Evolutionary conservation across 768 basidiomycete genomes (phyloP), one percentile per base, ranked within the genome.

Genomic region (Mycena pura): DNA sequence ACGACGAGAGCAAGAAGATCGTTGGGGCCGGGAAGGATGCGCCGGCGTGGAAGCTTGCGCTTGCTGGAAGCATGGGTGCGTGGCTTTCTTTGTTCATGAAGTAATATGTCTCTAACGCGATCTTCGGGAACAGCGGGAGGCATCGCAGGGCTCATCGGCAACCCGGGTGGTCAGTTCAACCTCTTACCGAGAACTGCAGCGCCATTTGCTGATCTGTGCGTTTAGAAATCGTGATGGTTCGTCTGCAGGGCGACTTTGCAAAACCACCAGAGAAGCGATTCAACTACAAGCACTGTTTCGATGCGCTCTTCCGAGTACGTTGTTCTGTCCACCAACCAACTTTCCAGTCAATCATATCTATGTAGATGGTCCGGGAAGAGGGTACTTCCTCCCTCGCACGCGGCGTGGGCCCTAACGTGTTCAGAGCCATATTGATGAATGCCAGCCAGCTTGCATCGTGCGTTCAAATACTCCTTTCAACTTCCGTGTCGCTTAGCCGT

Each of bases 401-500:
- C 28, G 95, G 95, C 22, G 81, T 91, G 5, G 87, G 83, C 3
- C 95, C 95, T 0, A 96, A 96, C 67, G 87, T 94, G 6, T 89
- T 95, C 72, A 85, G 94, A 72, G 90, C 93, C 1, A 70, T 95
- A 14, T 74, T 96, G 63, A 95, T 95, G 93, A 96, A 95, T 73
- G 92, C 92, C 47, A 91, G 89, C 77, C 94, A 96, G 73, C 86
- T 96, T 24, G 94, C 93, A 1, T 93, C 93, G 87, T 93, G 72
- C 72, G 91, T 80, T 5, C 19, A 13, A 39, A 31, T 28, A 28
- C 34, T 17, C 43, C 29, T 32, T 22, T 45, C 17, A 19, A 39
- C 64, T 28, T 22, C 19, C 14, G 47, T 32, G 45, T 27, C 22
- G 13, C 47, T 27, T 11, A 56, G 49, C 53, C 41, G 32, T 52